Percentiles rank a stretch among this genome's conserved stretches.
Evolutionary conservation across 805 yeast genomes (phyloP).

Genomic region (Torulaspora delbrueckii): DNA sequence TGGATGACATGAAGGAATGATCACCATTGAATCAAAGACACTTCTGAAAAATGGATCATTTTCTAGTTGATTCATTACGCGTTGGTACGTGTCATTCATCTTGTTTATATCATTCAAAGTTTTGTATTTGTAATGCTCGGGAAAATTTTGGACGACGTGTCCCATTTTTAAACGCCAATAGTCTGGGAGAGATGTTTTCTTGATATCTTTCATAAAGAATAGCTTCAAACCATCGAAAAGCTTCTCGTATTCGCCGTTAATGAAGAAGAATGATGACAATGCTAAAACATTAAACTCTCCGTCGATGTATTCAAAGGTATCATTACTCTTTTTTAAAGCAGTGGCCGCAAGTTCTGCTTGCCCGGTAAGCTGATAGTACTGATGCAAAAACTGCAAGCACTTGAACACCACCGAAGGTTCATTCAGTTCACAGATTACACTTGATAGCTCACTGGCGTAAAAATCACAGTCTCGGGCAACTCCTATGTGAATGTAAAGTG

Average conservation of each 20-base stretch:
- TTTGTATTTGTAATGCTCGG: conserved; percentile 17
- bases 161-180: conserved; percentile 28
- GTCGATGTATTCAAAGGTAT: conserved; percentile 25
- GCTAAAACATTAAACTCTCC: conserved; percentile 26
- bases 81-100: conserved; percentile 30
- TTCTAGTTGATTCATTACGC: conserved; percentile 33
- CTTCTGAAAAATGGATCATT: conserved; percentile 47
- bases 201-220: conserved; percentile 16
- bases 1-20: conserved; percentile 39
- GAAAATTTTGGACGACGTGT: conserved; percentile 8
- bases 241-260: conserved; percentile 21
- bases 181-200: conserved; percentile 13
- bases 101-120: conserved; percentile 31
- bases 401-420: conserved; percentile 28
- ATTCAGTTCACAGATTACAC: conserved; percentile 32
- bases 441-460: conserved; percentile 47
- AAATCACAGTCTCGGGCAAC: conserved; percentile 54
- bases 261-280: conserved; percentile 18
- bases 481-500: conserved; percentile 46
- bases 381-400: conserved; percentile 16
- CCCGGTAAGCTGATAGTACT: conserved; percentile 23
- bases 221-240: conserved; percentile 18
- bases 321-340: conserved; percentile 15
- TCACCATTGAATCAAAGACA: conserved; percentile 47
- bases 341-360: conserved; percentile 12